These are phyloP conservation scores for Nasturtium officinale DNA, from an alignment of 345 rosid species.

Conservation along the genomic window DNA sequence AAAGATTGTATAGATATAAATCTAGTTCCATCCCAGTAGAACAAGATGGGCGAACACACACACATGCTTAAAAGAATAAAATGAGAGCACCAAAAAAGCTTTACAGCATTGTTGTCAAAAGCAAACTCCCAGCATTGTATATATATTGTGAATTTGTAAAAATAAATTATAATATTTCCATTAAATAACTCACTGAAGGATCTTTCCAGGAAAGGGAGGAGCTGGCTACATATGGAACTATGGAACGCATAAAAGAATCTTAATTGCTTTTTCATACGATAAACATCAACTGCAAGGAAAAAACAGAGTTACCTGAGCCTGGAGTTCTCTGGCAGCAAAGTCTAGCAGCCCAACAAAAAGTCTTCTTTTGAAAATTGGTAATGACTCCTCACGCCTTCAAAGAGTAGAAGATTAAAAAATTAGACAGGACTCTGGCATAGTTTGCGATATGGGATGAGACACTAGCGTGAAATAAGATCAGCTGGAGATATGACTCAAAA, in stretches of 20 bases:
- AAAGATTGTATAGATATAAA: slow-evolving; percentile 37
- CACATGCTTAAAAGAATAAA: slow-evolving; percentile 38
- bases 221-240: slow-evolving; percentile 13
- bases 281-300: slow-evolving; percentile 18
- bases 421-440: background rate
- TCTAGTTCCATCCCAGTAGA: slow-evolving; percentile 20
- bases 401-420: slow-evolving; percentile 26
- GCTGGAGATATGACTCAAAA: slow-evolving; percentile 31
- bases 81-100: slow-evolving; percentile 15
- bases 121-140: slow-evolving; percentile 11
- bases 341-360: slow-evolving; percentile 95
- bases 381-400: slow-evolving; percentile 92
- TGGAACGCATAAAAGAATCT: slow-evolving; percentile 16
- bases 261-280: background rate
- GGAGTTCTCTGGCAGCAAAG: slow-evolving; percentile 96
- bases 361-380: slow-evolving; percentile 93
- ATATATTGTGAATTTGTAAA: slow-evolving; percentile 11
- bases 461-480: slow-evolving; percentile 22
- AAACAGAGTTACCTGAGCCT: slow-evolving; percentile 72
- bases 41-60: slow-evolving; percentile 18
- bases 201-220: slow-evolving; percentile 16
- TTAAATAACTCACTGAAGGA: background rate
- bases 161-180: slow-evolving; percentile 4
- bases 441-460: slow-evolving; percentile 28
- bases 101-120: slow-evolving; percentile 27